Evolutionary conservation across 345 rosid species (phyloP), one percentile per base, ranked within the genome.

Genomic region (Erucastrum elatum): DNA sequence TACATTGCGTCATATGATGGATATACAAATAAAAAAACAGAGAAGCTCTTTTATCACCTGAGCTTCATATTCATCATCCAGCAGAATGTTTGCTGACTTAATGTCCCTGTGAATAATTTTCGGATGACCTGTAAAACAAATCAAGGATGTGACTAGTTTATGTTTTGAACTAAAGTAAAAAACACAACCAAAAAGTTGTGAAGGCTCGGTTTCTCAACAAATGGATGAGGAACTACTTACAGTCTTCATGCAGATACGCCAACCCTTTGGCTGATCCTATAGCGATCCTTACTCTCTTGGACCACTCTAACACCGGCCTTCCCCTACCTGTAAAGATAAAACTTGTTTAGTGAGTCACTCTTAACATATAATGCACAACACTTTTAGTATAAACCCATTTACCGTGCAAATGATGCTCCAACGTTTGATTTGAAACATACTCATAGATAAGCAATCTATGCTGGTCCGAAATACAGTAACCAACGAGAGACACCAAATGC

Each of bases 231-330:
- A 49, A 56, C 44, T 58, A 84, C 98, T 3, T 85, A 95, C 98
- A 95, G 72, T 93, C 99, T 87, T 95, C 99, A 17, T 95, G 98
- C 30, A 95, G 85, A 82, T 93, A 95, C 2, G 99, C 97, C 79
- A 95, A 85, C n/a, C 98, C 99, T 93, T 93, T 95, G 2, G 99
- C 99, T 46, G 99, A 83, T 10, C 99, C 98, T 41, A 91, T 68
- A 27, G 98, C 97, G 37, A 91, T 93, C 79, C 87, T 89, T 64
- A 95, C 80, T 85, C 99, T 85, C 78, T 87, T 86, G 51, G 84
- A 49, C 99, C 99, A 95, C 66, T 91, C 97, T 33, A 95, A 84
- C 46, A 82, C 90, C 0, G 87, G 86, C 81, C 75, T 0, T 58
- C 84, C 92, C 66, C 83, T 82, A 63, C 75, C 96, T 90, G 84